Evolutionary conservation across 192 early-diverging fungal species (phyloP), one percentile per base, ranked within the genome.

Genomic region (Mortierella hygrophila): DNA sequence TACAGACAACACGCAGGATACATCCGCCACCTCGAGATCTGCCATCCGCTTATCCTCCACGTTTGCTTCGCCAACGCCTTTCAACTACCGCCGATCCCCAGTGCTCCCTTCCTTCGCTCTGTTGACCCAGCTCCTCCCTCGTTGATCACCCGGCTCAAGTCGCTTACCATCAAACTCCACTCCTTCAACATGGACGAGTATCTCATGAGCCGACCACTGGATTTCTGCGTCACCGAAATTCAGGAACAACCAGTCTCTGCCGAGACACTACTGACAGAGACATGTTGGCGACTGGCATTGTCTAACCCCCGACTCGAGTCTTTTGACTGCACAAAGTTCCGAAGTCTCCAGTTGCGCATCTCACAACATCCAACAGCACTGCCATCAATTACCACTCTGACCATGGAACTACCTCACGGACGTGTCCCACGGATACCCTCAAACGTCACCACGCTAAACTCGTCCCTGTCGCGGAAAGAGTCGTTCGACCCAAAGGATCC

Each of bases 141-240:
- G 60, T 29, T 65, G 13, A 65, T 65, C 60, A 65, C 60, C 60
- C 32, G 60, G 60, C 60, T 65, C 3, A 65, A 65, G 60, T 65
- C 60, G 3, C 13, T 65, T 6, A 65, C 60, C 26, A 65, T 65
- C 29, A 65, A 65, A 32, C 60, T 29, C 60, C n/a, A 65, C 60
- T 32, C 60, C 29, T 29, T 29, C 60, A 65, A 65, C 60, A 65
- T 32, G 60, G 60, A 65, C 60, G 60, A 65, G n/a, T 32, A 15
- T 65, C 9, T 65, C 29, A 32, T 10, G 60, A 65, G 8, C 13
- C 29, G 11, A 32, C 60, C n/a, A 65, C n/a, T 65, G 29, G 26
- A 65, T 65, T 3, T 23, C 26, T 16, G 10, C 60, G 0, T 15
- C 2, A 29, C 29, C 26, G 4, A 32, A 10, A 29, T 26, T 32